These are phyloP conservation scores for Trichoderma sp. DNA, from an alignment of 2,329 filamentous ascomycete genomes.

Conservation along the genomic window DNA sequence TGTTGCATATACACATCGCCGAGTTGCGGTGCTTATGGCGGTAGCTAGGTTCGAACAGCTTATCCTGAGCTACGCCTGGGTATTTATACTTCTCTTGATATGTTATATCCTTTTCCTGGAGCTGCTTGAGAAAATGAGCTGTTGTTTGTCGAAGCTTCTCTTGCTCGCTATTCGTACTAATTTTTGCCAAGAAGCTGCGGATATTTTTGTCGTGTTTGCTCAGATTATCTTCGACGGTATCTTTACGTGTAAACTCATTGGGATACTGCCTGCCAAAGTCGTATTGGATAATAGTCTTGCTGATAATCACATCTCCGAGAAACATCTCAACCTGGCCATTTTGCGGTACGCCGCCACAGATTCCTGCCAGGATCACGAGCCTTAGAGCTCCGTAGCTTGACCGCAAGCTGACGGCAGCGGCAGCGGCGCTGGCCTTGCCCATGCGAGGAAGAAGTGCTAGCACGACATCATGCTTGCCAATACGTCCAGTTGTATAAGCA, in stretches of 20 bases:
- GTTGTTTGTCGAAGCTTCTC: constrained; percentile 13
- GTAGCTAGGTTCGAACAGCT: constrained; percentile 31
- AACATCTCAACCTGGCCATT: constrained; percentile 22
- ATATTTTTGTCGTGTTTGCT: constrained; percentile 29
- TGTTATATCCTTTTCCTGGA: constrained; percentile 17
- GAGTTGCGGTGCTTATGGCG: constrained; percentile 31
- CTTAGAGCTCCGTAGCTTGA: constrained; percentile 34
- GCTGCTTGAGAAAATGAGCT: constrained; percentile 13
- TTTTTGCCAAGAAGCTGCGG: constrained; percentile 25
- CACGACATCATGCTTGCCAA: constrained; percentile 30
- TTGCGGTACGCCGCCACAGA: constrained; percentile 37
- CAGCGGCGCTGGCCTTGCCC: constrained; percentile 30
- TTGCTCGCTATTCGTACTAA: constrained; percentile 22
- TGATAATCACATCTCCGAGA: constrained; percentile 34
- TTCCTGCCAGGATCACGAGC: constrained; percentile 29
- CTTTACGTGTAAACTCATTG: constrained; percentile 26
- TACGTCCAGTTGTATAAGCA: constrained; percentile 30
- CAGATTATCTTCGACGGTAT: constrained; percentile 27
- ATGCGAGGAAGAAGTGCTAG: constrained; percentile 29
- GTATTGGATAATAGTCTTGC: constrained; percentile 30
- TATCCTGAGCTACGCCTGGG: constrained; percentile 29
- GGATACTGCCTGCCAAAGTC: constrained; percentile 30
- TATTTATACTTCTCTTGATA: constrained; percentile 23
- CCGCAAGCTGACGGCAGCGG: constrained; percentile 28
- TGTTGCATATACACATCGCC: neutral